Evolutionary conservation across 495 filamentous ascomycete species (phyloP).

Genomic region (Lasiosphaeriaceae sp.): DNA sequence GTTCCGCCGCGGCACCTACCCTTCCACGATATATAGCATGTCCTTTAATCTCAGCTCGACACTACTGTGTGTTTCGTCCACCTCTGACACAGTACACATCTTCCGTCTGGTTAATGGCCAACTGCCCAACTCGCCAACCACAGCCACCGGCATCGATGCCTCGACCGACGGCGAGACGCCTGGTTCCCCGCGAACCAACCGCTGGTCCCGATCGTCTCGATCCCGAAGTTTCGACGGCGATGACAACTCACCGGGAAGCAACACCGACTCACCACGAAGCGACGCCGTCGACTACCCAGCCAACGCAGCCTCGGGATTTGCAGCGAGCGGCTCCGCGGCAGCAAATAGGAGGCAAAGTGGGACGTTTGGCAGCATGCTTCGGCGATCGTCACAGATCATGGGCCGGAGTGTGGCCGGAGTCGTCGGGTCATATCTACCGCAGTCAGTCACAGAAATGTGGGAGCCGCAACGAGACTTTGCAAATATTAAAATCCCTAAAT

Average conservation of each 20-base stretch:
- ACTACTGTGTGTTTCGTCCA: conserved; percentile 89
- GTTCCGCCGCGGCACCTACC: conserved; percentile 91
- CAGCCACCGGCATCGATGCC: conserved; percentile 12
- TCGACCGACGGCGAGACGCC: conserved; percentile 18
- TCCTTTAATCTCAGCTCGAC: conserved; percentile 96
- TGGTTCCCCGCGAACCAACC: conserved; percentile 39
- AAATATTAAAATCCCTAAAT: conserved; percentile 87
- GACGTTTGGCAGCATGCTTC: conserved; percentile 81
- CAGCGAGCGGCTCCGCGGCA: conserved; percentile 21
- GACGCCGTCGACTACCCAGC: conserved; percentile 35
- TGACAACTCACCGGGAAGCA: conserved; percentile 41
- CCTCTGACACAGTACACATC: conserved; percentile 95
- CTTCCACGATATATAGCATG: conserved; percentile 95
- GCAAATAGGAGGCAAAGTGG: conserved; percentile 49
- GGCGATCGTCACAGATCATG: conserved; percentile 95
- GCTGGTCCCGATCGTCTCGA: conserved; percentile 45
- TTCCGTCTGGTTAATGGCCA: conserved; percentile 61
- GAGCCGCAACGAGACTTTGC: conserved; percentile 94
- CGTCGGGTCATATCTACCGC: conserved; percentile 86
- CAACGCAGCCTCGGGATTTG: conserved; percentile 22
- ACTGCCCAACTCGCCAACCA: conserved; percentile 8
- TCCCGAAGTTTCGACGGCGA: conserved; percentile 45
- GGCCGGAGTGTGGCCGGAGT: conserved; percentile 84
- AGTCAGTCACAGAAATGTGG: conserved; percentile 94
- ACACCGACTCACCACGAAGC: conserved; percentile 40